A percentile compares a stretch with the other conserved stretches of the same genome.
Conservation (phyloP, 129 eudicot genomes). For the Escallonia herrerae region DNA sequence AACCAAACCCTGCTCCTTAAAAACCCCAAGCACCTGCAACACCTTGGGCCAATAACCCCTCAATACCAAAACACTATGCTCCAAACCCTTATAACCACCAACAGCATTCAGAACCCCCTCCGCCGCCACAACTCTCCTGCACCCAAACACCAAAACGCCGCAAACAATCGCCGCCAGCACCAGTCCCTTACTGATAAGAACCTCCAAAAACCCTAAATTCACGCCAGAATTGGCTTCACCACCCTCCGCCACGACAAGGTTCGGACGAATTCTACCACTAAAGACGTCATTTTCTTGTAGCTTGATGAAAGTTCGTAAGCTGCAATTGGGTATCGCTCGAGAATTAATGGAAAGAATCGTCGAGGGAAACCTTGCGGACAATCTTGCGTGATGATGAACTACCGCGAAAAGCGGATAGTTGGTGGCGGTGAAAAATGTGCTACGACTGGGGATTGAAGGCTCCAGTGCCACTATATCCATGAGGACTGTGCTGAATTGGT, state of each 20-base stretch:
- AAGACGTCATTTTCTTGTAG: not conserved
- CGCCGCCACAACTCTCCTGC: constrained; percentile 48
- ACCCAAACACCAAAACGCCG: constrained; percentile 42
- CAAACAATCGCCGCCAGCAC: constrained; percentile 51
- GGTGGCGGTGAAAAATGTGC: constrained; percentile 14
- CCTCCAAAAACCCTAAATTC: constrained; percentile 20
- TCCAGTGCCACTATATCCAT: constrained; percentile 42
- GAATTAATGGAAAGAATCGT: constrained; percentile 13
- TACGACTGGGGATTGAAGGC: constrained; percentile 24
- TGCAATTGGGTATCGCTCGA: not conserved
- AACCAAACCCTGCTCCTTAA: constrained; percentile 77
- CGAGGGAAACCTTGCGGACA: constrained; percentile 11
- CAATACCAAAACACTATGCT: constrained; percentile 47
- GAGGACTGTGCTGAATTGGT: constrained; percentile 6
- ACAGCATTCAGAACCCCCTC: constrained; percentile 51
- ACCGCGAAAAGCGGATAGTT: constrained; percentile 12
- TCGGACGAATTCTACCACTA: not conserved
- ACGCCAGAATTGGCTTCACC: constrained; percentile 3
- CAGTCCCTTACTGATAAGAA: constrained; percentile 38
- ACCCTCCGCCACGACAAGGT: constrained; percentile 21
- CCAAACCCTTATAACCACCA: constrained; percentile 27
- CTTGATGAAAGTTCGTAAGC: not conserved
- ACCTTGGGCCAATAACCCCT: constrained; percentile 58
- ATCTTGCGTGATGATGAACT: constrained; percentile 2
- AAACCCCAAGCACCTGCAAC: constrained; percentile 61